Evolutionary conservation across 2,329 filamentous ascomycete species (phyloP), one percentile per base, ranked within the genome.

Genomic region (Fusarium agapanthi): DNA sequence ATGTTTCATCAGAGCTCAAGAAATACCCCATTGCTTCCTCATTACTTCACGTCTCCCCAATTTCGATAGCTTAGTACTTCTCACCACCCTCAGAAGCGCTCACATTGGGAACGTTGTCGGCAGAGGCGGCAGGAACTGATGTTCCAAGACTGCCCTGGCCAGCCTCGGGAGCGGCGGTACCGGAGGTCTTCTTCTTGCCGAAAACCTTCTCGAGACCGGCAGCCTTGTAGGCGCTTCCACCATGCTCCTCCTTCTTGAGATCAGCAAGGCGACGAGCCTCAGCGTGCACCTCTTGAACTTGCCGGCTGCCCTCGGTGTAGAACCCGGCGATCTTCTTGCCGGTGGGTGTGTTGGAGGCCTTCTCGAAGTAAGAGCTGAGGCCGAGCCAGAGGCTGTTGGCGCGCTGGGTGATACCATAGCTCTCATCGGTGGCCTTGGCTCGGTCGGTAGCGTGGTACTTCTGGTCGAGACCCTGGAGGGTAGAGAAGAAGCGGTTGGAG

Each of bases 211-310:
- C 87, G 7, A 90, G 83, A 5, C 88, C 88, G 13, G 87, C 81
- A 5, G 88, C 86, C 84, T 89, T 89, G 81, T 89, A 87, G 50
- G 90, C 88, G 72, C 85, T 89, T 56, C 87, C 87, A 26, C 88
- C 88, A 50, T 86, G 82, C 80, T 89, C 86, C 69, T 90, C 83
- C 81, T 90, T 91, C 91, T 98, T 98, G 75, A 99, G 83, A 74
- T 97, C 91, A 55, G 95, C 95, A 61, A 99, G 87, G 76, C 96
- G 91, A 72, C 92, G 89, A 37, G 96, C 96, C 87, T 99, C 96
- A 71, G 88, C 88, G 84, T 99, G 96, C 51, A 99, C 96, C 80
- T 99, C 96, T 77, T 94, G 88, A 37, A 98, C 95, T 84, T 98
- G 95, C 85, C 94, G 94, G 81, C 92, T 91, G 72, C 93, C 89